Percentiles rank a stretch among this genome's conserved stretches.
phyloP scores from a whole-genome alignment of 345 rosid genomes.

The Linum trigynum region DNA sequence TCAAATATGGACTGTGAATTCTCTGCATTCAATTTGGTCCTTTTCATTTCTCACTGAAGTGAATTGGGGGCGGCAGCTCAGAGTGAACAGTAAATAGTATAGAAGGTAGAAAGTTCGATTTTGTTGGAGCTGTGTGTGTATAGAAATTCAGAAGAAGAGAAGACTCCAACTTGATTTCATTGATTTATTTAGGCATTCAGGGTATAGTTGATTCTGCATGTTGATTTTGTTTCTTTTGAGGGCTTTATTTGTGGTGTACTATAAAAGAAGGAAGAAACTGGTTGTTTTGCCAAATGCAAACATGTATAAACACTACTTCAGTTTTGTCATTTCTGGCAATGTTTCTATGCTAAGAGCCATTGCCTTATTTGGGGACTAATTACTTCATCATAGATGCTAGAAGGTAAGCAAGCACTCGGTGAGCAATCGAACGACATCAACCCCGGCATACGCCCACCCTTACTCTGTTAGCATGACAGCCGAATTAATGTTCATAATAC shows the following conservation, averaged over 20 bases:
- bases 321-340: not conserved
- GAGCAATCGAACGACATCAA: too few relatives aligned
- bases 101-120: not conserved
- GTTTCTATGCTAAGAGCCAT: not conserved
- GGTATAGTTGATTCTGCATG: not conserved
- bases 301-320: too few relatives aligned
- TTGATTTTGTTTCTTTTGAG: not conserved
- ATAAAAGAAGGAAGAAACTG: too few relatives aligned
- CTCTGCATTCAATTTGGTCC: too few relatives aligned
- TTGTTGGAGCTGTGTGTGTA: not conserved
- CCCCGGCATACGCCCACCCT: too few relatives aligned
- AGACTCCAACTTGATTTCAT: not conserved
- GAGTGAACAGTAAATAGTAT: not conserved
- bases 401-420: too few relatives aligned
- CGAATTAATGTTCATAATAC: too few relatives aligned
- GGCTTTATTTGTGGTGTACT: too few relatives aligned
- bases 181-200: not conserved
- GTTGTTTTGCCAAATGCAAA: too few relatives aligned
- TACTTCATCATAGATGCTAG: too few relatives aligned
- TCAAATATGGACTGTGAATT: not conserved
- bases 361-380: too few relatives aligned
- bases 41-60: conserved; percentile 1
- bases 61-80: not conserved
- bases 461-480: too few relatives aligned
- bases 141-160: not conserved